Evolutionary conservation across 805 yeast genomes (phyloP), one percentile per base, ranked within the genome.

Genomic region (Yarrowia alimentaria): DNA sequence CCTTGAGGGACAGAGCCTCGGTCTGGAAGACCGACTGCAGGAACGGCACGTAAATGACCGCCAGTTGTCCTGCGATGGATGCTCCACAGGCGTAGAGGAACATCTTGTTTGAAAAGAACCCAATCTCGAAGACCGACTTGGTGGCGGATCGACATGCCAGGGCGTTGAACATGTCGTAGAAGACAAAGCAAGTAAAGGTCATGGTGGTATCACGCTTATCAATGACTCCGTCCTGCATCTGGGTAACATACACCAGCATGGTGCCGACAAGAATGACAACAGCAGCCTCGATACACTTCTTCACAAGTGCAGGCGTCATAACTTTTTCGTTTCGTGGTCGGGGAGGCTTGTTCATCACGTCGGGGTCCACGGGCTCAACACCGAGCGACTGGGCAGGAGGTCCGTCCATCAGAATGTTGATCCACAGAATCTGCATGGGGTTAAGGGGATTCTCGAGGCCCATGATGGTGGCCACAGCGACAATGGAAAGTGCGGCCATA

Each of bases 351-450:
- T 77, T 80, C 97, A 91, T 90, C 29, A 91, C 96, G 64, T 85
- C 95, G 55, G 85, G 89, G 63, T 91, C 98, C 11, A 91, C 98
- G 1, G 96, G 95, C 68, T 91, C 99, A 24, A 93, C 98, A 54
- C 99, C 99, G 34, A 91, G 72, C 0, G 95, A 85, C 70, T 91
- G 99, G 1, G 98, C 98, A 4, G 99, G 99, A 9, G 99, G 99
- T 1, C 99, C 99, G 70, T 91, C 99, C 99, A 91, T 91, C 53
- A 91, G 75, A 56, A 91, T 93, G 65, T 91, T 91, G 65, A 91
- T 91, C 97, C 98, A 91, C 61, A 91, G 72, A 60, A 91, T 93
- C 72, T 93, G 98, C 99, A 91, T 91, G 21, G 99, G 96, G 64
- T 91, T 91, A 60, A 91, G 75, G 9, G 99, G 99, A 60, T 88